Conservation (phyloP, 108 stramenopile species). For the Phaeodactylum tricornutum region DNA sequence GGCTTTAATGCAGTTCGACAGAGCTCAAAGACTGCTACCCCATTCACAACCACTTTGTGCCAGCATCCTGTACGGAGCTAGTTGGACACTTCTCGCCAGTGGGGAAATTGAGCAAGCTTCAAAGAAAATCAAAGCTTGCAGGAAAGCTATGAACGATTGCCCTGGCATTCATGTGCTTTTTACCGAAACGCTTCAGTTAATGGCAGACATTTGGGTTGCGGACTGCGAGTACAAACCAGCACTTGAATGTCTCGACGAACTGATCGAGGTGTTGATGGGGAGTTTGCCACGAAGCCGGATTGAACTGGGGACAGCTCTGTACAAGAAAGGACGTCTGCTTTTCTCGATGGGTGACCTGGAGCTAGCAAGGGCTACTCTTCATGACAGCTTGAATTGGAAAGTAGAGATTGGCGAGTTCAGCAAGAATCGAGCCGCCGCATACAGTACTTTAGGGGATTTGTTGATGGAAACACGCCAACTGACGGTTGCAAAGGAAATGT, state of each 20-base stretch:
- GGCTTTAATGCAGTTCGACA: conserved; percentile 31
- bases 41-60: conserved; percentile 23
- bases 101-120: conserved; percentile 27
- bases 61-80: conserved; percentile 26
- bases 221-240: conserved; percentile 35
- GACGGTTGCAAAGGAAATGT: conserved; percentile 22
- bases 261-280: conserved; percentile 13
- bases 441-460: conserved; percentile 26
- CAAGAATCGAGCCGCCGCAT: conserved; percentile 16
- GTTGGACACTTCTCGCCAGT: conserved; percentile 14
- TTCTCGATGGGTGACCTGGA: conserved; percentile 31
- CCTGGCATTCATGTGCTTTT: conserved; percentile 14
- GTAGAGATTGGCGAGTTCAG: conserved; percentile 18
- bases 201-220: conserved; percentile 22
- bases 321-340: conserved; percentile 27
- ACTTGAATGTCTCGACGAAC: conserved; percentile 19
- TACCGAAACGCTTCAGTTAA: conserved; percentile 13
- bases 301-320: conserved; percentile 32
- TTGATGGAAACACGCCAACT: conserved; percentile 19
- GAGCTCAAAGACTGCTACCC: conserved; percentile 24
- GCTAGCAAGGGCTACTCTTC: conserved; percentile 24
- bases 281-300: conserved; percentile 12
- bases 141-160: conserved; percentile 11
- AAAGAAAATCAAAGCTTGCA: conserved; percentile 20
- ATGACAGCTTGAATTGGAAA: conserved; percentile 25